Evolutionary conservation across 129 eudicot genomes (phyloP), one percentile per base, ranked within the genome.

Genomic region (Tagetes erecta): DNA sequence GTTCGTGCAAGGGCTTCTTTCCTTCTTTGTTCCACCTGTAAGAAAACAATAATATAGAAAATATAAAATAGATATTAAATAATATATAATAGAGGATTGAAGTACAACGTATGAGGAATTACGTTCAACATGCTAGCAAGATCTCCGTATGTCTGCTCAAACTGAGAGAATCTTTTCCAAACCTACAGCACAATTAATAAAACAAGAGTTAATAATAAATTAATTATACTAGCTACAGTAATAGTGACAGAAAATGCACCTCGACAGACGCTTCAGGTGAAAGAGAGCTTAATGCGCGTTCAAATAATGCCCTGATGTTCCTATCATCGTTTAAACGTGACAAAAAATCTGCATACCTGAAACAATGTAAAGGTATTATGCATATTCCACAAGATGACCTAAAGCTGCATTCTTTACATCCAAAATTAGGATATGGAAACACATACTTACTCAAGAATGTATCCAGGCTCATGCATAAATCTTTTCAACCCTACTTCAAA

Each of bases 91-190:
- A 70, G 12, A 14, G 57, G 27, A 56, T 37, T 36, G 27, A 62
- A 62, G 67, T 62, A 62, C 45, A 62, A 62, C 12, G 36, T 74
- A 53, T 20, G 37, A 6, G 2, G 46, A 72, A 80, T 74, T 80
- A 91, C 99, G 97, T 95, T 95, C 80, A 95, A 74, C 97, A 95
- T 95, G 87, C 99, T 95, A 57, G 87, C 74, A 67, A 95, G 97
- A 81, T 95, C 99, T 80, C 99, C 99, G 78, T 95, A 95, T 46
- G 87, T 95, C 81, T 91, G 97, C 86, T 95, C 99, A 77, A 95
- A 95, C 74, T 91, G 90, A 36, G 76, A 72, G 64, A 95, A 95
- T 80, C 89, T 84, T 77, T 95, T 91, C 99, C 99, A 95, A 68
- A 95, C 93, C 99, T 95, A 81, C 36, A 71, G 57, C 39, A 71